Evolutionary conservation across 495 filamentous ascomycete genomes (phyloP), one percentile per base, ranked within the genome.

Genomic region (Penicillium cinerascens): DNA sequence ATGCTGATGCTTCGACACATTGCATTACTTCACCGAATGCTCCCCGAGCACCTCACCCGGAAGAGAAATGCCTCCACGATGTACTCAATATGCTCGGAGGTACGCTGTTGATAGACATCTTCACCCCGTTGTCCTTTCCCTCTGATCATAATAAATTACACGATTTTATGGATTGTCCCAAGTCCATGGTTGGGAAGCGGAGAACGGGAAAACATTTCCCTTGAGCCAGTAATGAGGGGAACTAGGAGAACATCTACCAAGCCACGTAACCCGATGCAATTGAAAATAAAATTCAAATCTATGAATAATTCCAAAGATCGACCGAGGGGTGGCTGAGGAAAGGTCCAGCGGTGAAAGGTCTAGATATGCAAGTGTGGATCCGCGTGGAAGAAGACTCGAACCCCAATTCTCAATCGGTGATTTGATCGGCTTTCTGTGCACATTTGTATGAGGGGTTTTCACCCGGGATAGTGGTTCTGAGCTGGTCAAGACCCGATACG

Each of bases 341-440:
- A 7, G 16, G 42, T 36, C 16, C 26, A 42, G 44, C 44, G 51
- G 51, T 53, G 51, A 47, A 53, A 25, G 29, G 10, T 33, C 29
- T 33, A 15, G 29, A 33, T 33, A 33, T 33, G 29, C 29, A 33
- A 10, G 29, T 33, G 29, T 13, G 13, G 29, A 3, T 33, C 29
- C 8, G 1, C 11, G 11, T 33, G 29, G 29, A 4, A 33, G 9
- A 8, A 13, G 2, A 4, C 29, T 33, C 2, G 22, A 23, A 23
- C 10, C n/a, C 36, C 35, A 39, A 40, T 29, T 25, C 36, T 35
- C 46, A 27, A 40, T 40, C 35, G 35, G 26, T 20, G 22, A 37
- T 37, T 48, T 48, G 29, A 26, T 48, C 46, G 22, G 22, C 2
- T 25, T 4, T 8, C 36, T 48, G 40, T 37, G 16, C n/a, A 41